phyloP scores from a whole-genome alignment of 2,329 filamentous ascomycete species.

The Ceratocystis albifundus region DNA sequence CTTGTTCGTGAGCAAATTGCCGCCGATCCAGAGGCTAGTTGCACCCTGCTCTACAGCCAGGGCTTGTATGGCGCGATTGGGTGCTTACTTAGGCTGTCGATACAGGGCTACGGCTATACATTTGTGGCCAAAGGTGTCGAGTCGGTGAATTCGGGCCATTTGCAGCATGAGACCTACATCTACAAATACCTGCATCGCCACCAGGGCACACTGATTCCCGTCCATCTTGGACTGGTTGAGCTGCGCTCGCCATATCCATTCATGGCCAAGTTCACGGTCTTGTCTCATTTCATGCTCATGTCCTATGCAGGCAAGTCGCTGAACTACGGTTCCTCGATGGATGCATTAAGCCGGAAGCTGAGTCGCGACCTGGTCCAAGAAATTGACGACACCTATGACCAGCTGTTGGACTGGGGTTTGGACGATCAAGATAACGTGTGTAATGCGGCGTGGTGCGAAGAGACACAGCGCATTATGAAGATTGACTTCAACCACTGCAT shows the following conservation, averaged over 20 bases:
- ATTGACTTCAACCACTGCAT: not conserved
- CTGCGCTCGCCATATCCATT: not conserved
- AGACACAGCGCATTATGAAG: not conserved
- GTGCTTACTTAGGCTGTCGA: not conserved
- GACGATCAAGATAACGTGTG: not conserved
- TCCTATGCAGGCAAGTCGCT: constrained; percentile 29
- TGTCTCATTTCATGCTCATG: not conserved
- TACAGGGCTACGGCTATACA: not conserved
- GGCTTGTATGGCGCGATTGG: not conserved
- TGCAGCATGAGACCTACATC: not conserved
- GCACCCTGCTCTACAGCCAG: not conserved
- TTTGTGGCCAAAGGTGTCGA: not conserved
- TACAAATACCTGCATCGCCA: not conserved
- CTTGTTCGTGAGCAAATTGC: not conserved
- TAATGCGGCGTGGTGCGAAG: not conserved
- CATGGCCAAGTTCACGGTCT: not conserved
- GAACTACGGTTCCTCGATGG: too few relatives aligned
- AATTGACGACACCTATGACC: not conserved
- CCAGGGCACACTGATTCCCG: not conserved
- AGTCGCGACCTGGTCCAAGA: not conserved
- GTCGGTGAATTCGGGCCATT: not conserved
- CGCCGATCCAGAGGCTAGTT: not conserved
- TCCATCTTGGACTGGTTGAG: not conserved
- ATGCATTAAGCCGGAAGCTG: not conserved
- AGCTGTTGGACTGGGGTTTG: not conserved